A percentile compares a stretch with the other conserved stretches of the same genome.
These are phyloP conservation scores for Teunomyces aglyptinius DNA, from an alignment of 805 yeast genomes.

Conservation along the genomic window DNA sequence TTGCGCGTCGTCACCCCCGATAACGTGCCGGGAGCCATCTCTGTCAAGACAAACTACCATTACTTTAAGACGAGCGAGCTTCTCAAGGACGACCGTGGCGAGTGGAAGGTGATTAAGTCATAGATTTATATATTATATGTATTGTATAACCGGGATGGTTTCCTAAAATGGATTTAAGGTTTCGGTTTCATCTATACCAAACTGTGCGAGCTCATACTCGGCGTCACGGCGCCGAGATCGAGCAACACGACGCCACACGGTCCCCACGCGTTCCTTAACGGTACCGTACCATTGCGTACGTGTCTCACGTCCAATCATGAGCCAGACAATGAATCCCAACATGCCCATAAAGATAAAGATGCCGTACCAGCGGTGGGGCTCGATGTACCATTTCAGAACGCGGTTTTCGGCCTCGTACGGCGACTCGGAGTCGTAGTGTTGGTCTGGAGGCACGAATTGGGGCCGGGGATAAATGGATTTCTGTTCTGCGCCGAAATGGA, in stretches of 20 bases:
- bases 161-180: no score
- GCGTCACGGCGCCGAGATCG: not conserved
- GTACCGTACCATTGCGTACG: not conserved
- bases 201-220: conserved; percentile 8
- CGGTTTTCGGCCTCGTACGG: conserved; percentile 24
- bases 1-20: conserved; percentile 81
- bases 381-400: conserved; percentile 43
- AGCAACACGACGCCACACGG: not conserved
- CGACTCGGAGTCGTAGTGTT: conserved; percentile 30
- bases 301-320: conserved; percentile 30
- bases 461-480: conserved; percentile 45
- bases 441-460: conserved; percentile 22
- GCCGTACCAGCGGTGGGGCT: conserved; percentile 44
- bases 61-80: conserved; percentile 76
- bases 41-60: conserved; percentile 83
- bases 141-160: no score
- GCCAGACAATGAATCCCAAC: conserved; percentile 23
- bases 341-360: conserved; percentile 27
- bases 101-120: conserved; percentile 32
- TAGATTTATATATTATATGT: no score
- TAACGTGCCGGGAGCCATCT: conserved; percentile 80
- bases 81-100: conserved; percentile 43
- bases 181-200: conserved; percentile 11
- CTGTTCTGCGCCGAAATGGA: conserved; percentile 54
- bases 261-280: not conserved